Percentiles rank a stretch among this genome's conserved stretches.
phyloP scores from a whole-genome alignment of 2,329 filamentous ascomycete species.

The Sporothrix euskadiensis region DNA sequence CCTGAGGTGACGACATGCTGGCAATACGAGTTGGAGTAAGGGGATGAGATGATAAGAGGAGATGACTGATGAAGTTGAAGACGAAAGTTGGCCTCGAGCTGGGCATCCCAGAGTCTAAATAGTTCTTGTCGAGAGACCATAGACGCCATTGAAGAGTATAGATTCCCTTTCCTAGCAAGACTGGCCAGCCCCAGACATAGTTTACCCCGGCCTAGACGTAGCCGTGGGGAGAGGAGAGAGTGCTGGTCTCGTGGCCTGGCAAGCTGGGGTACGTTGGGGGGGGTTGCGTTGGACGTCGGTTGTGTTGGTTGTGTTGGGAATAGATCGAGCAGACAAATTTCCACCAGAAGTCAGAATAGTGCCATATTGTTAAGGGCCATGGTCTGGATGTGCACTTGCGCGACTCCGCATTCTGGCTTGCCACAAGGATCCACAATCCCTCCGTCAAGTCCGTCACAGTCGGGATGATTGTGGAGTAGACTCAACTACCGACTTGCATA shows the following conservation, averaged over 20 bases:
- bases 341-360: no score
- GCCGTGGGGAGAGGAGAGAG: not conserved
- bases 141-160: not conserved
- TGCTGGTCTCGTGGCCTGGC: not conserved
- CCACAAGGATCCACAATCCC: no score
- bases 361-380: no score
- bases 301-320: no score
- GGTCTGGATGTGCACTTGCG: no score
- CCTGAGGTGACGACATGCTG: not conserved
- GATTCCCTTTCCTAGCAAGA: not conserved
- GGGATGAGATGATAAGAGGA: not conserved
- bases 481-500: not conserved
- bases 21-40: not conserved
- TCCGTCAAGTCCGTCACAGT: not conserved
- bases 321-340: no score
- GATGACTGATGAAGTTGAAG: not conserved
- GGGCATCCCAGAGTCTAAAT: not conserved
- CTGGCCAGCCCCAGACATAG: not conserved
- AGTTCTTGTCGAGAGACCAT: not conserved
- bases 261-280: not conserved
- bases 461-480: not conserved
- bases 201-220: not conserved
- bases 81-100: not conserved
- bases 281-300: no score
- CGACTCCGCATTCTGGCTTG: no score